Conservation (phyloP, 2,329 filamentous ascomycete genomes). For the Fusarium haematococcum region DNA sequence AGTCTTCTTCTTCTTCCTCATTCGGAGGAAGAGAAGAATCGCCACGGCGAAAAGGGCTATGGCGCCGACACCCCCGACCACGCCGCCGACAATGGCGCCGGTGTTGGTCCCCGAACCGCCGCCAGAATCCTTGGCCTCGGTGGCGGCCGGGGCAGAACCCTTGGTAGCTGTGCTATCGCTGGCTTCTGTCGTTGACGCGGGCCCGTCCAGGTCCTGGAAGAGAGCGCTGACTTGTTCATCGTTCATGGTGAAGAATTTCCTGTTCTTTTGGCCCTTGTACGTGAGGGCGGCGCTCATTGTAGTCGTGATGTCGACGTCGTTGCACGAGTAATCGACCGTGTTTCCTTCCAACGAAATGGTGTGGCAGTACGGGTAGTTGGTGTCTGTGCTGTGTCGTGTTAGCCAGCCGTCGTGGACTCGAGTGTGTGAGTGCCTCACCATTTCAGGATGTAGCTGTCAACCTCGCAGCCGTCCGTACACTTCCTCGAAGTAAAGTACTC, state of each 20-base stretch:
- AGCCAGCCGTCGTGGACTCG: not conserved
- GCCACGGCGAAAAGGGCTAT: not conserved
- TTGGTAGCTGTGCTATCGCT: not conserved
- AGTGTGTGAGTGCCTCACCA: conserved; percentile 3
- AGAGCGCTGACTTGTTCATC: not conserved
- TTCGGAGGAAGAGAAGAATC: conserved; percentile 5
- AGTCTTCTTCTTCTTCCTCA: conserved; percentile 11
- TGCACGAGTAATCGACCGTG: conserved; percentile 23
- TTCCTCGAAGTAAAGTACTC: conserved; percentile 26
- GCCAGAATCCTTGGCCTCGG: not conserved
- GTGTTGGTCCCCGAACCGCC: not conserved
- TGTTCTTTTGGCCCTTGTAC: conserved; percentile 7
- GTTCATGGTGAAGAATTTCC: conserved; percentile 6
- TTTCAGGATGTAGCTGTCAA: conserved; percentile 25
- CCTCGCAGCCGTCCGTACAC: conserved; percentile 20
- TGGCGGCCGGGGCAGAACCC: not conserved
- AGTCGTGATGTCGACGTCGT: conserved; percentile 19
- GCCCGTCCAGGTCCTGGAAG: not conserved
- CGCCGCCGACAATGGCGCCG: conserved; percentile 24
- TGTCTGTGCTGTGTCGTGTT: conserved; percentile 4
- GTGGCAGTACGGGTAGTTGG: conserved; percentile 13
- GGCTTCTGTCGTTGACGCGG: not conserved
- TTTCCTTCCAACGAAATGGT: conserved; percentile 13
- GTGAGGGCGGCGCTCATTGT: conserved; percentile 21
- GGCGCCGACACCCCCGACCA: conserved; percentile 8